A percentile compares a stretch with the other conserved stretches of the same genome.
Conservation (phyloP, 768 basidiomycete species). For the Nidularia pulvinata region DNA sequence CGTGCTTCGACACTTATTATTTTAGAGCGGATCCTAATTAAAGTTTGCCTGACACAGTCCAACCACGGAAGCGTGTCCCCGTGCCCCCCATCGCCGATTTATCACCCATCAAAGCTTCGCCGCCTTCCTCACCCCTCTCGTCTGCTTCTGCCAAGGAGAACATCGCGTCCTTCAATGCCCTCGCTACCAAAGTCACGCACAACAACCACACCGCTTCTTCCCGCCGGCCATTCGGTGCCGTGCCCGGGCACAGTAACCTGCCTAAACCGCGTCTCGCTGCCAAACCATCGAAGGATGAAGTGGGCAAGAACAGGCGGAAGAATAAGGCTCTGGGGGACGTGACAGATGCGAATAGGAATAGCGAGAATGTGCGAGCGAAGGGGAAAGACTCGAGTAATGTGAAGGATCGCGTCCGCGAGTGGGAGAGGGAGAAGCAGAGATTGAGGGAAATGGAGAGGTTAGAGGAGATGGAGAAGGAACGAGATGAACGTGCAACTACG, state of each 20-base stretch:
- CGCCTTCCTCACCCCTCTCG: constrained; percentile 34
- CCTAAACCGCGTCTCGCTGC: background rate
- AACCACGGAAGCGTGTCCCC: constrained; percentile 34
- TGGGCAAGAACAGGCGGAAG: constrained; percentile 16
- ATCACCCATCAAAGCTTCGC: constrained; percentile 55
- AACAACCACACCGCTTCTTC: constrained; percentile 5
- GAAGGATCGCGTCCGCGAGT: constrained; percentile 68
- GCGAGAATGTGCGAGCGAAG: constrained; percentile 14
- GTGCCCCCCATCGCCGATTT: constrained; percentile 32
- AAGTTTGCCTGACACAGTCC: constrained; percentile 13
- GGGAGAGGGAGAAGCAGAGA: constrained; percentile 72
- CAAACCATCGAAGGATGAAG: constrained; percentile 6
- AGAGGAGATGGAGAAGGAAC: constrained; percentile 55
- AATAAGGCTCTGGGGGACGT: constrained; percentile 35
- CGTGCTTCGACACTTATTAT: constrained; percentile 7
- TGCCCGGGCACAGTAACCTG: constrained; percentile 3
- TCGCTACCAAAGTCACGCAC: constrained; percentile 6
- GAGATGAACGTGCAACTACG: constrained; percentile 6
- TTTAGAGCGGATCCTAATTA: background rate
- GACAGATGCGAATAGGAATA: constrained; percentile 27
- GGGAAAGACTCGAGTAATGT: constrained; percentile 44
- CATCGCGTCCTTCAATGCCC: constrained; percentile 23
- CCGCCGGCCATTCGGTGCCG: constrained; percentile 1
- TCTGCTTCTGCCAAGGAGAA: constrained; percentile 38
- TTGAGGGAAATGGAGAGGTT: constrained; percentile 67